Evolutionary conservation across 2,329 filamentous ascomycete species (phyloP).

Genomic region (Fusarium buxicola): DNA sequence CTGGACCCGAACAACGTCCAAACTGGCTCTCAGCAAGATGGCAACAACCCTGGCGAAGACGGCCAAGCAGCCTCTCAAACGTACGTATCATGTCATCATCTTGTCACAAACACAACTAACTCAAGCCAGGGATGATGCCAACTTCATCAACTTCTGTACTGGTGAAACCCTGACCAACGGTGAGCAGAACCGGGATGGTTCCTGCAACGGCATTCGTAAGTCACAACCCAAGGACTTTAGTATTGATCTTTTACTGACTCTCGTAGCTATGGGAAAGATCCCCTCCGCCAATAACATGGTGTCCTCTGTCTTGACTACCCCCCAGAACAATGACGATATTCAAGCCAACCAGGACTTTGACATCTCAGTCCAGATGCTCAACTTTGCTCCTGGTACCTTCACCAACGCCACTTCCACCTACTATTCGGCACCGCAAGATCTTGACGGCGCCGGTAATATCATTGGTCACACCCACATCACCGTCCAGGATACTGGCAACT

Average conservation of each 20-base stretch:
- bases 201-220: constrained; percentile 73
- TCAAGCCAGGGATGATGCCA: constrained; percentile 63
- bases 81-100: constrained; percentile 52
- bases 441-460: constrained; percentile 61
- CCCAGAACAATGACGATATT: constrained; percentile 63
- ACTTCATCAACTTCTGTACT: constrained; percentile 73
- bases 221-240: constrained; percentile 25
- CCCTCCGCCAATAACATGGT: constrained; percentile 67
- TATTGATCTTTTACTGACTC: constrained; percentile 28
- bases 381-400: constrained; percentile 68
- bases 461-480: constrained; percentile 71
- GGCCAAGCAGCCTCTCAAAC: constrained; percentile 65
- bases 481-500: constrained; percentile 65
- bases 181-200: constrained; percentile 66
- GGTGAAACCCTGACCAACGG: constrained; percentile 70
- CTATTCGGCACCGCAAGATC: constrained; percentile 68
- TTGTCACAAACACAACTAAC: constrained; percentile 18
- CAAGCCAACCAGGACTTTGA: constrained; percentile 62
- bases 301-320: constrained; percentile 65
- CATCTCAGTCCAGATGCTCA: constrained; percentile 63
- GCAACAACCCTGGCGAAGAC: constrained; percentile 56
- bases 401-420: constrained; percentile 71
- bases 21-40: constrained; percentile 61
- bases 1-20: constrained; percentile 60
- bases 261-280: constrained; percentile 69